phyloP scores from a whole-genome alignment of 208 protist species.

The Crithidia bombi region DNA sequence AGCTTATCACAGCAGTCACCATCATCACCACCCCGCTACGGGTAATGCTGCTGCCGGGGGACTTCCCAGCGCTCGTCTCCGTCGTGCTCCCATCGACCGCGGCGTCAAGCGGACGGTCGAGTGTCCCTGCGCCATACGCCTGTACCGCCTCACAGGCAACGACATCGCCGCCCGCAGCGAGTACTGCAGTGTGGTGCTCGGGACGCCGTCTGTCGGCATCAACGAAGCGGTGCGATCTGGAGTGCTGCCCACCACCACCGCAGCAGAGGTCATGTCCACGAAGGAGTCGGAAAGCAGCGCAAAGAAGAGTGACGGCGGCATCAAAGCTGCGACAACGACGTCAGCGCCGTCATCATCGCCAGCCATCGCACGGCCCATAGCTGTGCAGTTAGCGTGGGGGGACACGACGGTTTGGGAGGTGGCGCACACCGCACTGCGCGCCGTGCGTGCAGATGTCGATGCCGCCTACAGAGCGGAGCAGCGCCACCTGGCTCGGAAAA shows the following conservation, averaged over 20 bases:
- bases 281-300: background rate
- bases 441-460: slow-evolving; percentile 36
- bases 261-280: background rate
- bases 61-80: no score
- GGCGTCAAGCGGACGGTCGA: slow-evolving; percentile 38
- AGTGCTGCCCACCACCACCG: background rate
- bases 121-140: slow-evolving; percentile 55
- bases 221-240: slow-evolving; percentile 4
- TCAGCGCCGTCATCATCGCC: background rate
- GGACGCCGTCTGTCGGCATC: slow-evolving; percentile 32
- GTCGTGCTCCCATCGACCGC: slow-evolving; percentile 22
- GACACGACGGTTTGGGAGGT: slow-evolving; percentile 67
- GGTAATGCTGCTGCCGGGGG: background rate
- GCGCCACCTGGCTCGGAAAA: background rate
- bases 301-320: background rate
- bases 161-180: slow-evolving; percentile 36
- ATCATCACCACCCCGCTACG: background rate
- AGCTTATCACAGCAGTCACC: background rate
- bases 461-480: slow-evolving; percentile 14
- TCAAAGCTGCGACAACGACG: background rate
- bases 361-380: slow-evolving; percentile 16
- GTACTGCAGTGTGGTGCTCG: slow-evolving; percentile 40
- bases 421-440: slow-evolving; percentile 32
- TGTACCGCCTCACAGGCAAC: slow-evolving; percentile 34
- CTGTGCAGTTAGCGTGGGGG: slow-evolving; percentile 57